phyloP scores from a whole-genome alignment of 805 yeast species.

The Suhomyces canberraensis region DNA sequence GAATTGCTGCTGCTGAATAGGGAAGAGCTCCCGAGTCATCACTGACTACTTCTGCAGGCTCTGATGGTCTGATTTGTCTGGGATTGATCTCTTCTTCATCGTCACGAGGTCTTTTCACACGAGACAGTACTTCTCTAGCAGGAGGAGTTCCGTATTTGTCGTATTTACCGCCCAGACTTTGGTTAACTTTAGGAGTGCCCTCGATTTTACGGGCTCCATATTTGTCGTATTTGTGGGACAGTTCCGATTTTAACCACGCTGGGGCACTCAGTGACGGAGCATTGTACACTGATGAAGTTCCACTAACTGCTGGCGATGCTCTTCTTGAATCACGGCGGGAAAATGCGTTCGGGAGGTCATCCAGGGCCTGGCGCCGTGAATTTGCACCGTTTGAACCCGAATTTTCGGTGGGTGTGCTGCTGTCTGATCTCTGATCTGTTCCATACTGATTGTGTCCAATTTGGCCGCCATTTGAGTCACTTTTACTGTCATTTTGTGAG shows the following conservation, averaged over 20 bases:
- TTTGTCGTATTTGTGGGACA: constrained; percentile 35
- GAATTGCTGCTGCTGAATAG: constrained; percentile 3
- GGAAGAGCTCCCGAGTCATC: constrained; percentile 1
- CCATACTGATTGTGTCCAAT: too few relatives aligned
- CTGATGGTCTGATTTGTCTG: neutral
- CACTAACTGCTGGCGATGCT: constrained; percentile 1
- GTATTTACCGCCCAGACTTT: constrained; percentile 12
- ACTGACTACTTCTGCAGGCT: neutral
- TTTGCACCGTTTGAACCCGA: too few relatives aligned
- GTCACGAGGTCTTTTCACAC: constrained; percentile 8
- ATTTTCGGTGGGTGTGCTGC: too few relatives aligned
- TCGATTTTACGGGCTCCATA: constrained; percentile 27
- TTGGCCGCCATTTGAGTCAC: too few relatives aligned
- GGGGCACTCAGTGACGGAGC: constrained; percentile 27
- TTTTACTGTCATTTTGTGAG: too few relatives aligned
- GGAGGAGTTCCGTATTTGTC: constrained; percentile 14
- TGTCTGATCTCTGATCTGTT: too few relatives aligned
- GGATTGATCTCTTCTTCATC: constrained; percentile 2
- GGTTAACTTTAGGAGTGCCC: neutral
- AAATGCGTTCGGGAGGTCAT: constrained; percentile 17
- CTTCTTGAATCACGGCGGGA: constrained; percentile 15
- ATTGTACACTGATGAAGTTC: constrained; percentile 23
- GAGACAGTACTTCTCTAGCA: neutral
- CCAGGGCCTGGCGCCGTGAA: too few relatives aligned
- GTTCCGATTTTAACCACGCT: constrained; percentile 37